phyloP scores from a whole-genome alignment of 2,329 filamentous ascomycete species.

The Aureobasidium melanogenum region DNA sequence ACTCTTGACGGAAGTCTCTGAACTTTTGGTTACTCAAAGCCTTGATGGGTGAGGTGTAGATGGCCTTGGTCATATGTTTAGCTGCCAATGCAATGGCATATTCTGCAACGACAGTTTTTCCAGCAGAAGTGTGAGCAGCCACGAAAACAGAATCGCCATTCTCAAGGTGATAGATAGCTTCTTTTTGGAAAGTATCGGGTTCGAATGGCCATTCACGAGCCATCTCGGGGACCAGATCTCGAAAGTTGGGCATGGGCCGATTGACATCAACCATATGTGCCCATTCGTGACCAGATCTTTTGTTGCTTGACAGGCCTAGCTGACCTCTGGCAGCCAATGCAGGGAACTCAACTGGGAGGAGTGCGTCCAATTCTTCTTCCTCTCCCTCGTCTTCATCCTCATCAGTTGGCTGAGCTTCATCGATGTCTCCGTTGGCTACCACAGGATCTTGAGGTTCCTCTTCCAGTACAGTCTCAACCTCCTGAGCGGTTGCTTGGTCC shows the following conservation, averaged over 20 bases:
- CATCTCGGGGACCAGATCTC: constrained; percentile 91
- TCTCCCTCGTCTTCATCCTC: constrained; percentile 31
- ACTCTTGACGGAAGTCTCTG: constrained; percentile 79
- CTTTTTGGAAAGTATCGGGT: constrained; percentile 95
- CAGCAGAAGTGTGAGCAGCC: constrained; percentile 92
- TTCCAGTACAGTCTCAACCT: constrained; percentile 57
- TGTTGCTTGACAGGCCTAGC: constrained; percentile 61
- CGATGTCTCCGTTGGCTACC: constrained; percentile 30
- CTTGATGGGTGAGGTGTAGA: constrained; percentile 98
- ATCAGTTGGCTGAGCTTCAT: constrained; percentile 30
- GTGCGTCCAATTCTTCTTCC: constrained; percentile 65
- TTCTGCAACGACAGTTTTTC: constrained; percentile 96
- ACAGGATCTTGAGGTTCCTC: constrained; percentile 29
- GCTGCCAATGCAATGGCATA: constrained; percentile 93
- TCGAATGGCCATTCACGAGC: constrained; percentile 95
- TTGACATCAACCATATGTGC: constrained; percentile 98
- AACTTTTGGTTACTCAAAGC: constrained; percentile 98
- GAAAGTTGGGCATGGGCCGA: constrained; percentile 86
- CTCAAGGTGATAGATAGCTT: constrained; percentile 95
- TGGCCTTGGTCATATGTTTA: constrained; percentile 99
- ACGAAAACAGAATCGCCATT: constrained; percentile 97
- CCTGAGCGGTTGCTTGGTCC: constrained; percentile 50
- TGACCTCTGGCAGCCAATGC: constrained; percentile 77
- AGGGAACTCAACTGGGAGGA: constrained; percentile 88
- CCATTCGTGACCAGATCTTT: constrained; percentile 78